Percentiles rank a stretch among this genome's conserved stretches.
These are phyloP conservation scores for Cnidoscolus chayamansa DNA, from an alignment of 441 rosid species.

Conservation along the genomic window DNA sequence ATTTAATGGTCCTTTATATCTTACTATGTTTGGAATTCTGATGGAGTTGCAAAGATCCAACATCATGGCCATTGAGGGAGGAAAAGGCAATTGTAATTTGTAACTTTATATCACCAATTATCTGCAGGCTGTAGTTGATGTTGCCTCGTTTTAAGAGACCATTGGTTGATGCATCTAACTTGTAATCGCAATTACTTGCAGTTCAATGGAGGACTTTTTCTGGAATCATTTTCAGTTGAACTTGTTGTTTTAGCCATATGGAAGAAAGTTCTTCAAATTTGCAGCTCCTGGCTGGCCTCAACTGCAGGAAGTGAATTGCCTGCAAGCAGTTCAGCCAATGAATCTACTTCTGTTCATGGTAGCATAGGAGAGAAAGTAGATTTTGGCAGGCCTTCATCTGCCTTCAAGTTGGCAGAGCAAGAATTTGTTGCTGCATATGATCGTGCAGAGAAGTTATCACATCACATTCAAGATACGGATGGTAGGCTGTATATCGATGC, in stretches of 20 bases:
- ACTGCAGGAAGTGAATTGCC: conserved; percentile 30
- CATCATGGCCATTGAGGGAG: background rate
- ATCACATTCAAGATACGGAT: conserved; percentile 43
- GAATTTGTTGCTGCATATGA: conserved; percentile 55
- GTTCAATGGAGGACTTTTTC: conserved; percentile 51
- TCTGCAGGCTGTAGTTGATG: background rate
- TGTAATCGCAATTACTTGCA: conserved; percentile 34
- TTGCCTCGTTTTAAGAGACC: background rate
- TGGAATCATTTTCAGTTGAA: conserved; percentile 71
- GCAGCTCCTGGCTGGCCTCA: conserved; percentile 51
- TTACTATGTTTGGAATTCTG: conserved; percentile 1
- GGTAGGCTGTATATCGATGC: conserved; percentile 39
- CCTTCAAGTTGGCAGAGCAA: conserved; percentile 54
- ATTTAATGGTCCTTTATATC: background rate
- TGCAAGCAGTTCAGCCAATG: conserved; percentile 30
- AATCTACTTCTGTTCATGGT: conserved; percentile 20
- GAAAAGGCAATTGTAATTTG: background rate
- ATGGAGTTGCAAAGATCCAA: background rate
- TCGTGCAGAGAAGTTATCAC: conserved; percentile 56
- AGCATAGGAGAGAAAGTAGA: conserved; percentile 29
- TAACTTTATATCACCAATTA: no score
- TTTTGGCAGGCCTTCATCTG: conserved; percentile 41
- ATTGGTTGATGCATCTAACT: background rate
- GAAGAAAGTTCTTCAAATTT: conserved; percentile 59
- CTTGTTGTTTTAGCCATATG: conserved; percentile 68